Base-by-base conservation (phyloP, 2,329 filamentous ascomycete genomes). In the Coniochaeta pulveracea region DNA sequence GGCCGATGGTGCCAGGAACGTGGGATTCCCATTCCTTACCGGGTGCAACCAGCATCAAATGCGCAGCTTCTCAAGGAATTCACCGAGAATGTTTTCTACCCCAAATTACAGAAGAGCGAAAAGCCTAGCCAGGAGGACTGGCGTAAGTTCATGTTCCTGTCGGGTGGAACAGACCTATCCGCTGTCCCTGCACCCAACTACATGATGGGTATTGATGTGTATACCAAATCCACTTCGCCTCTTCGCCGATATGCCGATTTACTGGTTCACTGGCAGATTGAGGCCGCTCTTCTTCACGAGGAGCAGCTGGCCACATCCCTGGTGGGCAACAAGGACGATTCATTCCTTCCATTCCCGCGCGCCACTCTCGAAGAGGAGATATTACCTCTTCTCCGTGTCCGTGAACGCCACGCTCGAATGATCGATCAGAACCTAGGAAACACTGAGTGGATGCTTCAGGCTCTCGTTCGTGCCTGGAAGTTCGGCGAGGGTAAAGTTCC, bases 191-290 rank as follows among this genome's bases (percentile, higher is more conserved):
- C 63, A 7, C 66, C 66, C 5, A 68, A 78, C 51, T 64, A 70
- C 39, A 58, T 66, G 27, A 60, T 80, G 37, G 77, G 76, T 12
- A 47, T 69, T 2, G 62, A 72, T 34, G 68, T 70, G 55, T 79
- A 80, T 50, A 58, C 69, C 37, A 79, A 76, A 43, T 67, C 67
- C 24, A 81, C 77, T 6, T 77, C 71, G 32, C 77, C 77, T 12
- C 61, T 82, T n/a, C 72, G 77, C 21, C 68, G 77, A 26, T 80
- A 68, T 51, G 54, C 60, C 5, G 77, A 82, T 50, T 55, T 81
- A 29, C 48, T 81, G 19, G 64, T 70, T 2, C 76, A 80, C 54
- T 80, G 73, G 72, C 76, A 81, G 50, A 70, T 81, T 40, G 67
- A 78, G 45, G 68, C 66, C 3, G 66, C 71, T 8, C 54, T 81